A percentile compares a stretch with the other conserved stretches of the same genome.
These are phyloP conservation scores for Kokia cookei DNA, from an alignment of 441 rosid species.

Conservation along the genomic window DNA sequence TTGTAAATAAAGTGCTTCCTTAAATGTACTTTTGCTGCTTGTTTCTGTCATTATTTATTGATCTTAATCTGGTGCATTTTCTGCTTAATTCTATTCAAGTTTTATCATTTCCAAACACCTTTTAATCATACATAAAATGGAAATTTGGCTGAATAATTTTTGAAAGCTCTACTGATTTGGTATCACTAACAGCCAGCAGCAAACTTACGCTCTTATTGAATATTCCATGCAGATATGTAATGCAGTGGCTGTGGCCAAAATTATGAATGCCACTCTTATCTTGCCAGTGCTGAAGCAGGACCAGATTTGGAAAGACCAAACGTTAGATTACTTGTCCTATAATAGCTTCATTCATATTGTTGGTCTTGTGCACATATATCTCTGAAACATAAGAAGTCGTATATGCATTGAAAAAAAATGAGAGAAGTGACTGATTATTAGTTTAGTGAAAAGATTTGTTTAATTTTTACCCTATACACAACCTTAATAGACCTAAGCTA, in stretches of 20 bases:
- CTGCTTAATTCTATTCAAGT: neutral
- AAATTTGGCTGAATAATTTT: neutral
- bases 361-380: neutral
- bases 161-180: constrained; percentile 4
- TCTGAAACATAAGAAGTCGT: neutral
- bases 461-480: neutral
- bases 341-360: neutral
- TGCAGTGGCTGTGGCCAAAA: constrained; percentile 98
- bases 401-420: neutral
- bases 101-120: neutral
- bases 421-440: neutral
- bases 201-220: constrained; percentile 12
- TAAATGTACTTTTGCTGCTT: neutral
- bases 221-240: constrained; percentile 80
- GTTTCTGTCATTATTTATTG: neutral
- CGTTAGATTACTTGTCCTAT: constrained; percentile 40
- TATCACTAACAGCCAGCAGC: constrained; percentile 9
- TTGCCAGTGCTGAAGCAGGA: constrained; percentile 98
- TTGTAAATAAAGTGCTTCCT: neutral
- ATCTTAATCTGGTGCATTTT: neutral
- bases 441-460: neutral
- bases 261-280: constrained; percentile 95
- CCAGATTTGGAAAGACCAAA: constrained; percentile 99
- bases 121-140: neutral
- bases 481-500: neutral